These are phyloP conservation scores for Fonsecaea monophora DNA, from an alignment of 2,329 filamentous ascomycete species.

Conservation along the genomic window DNA sequence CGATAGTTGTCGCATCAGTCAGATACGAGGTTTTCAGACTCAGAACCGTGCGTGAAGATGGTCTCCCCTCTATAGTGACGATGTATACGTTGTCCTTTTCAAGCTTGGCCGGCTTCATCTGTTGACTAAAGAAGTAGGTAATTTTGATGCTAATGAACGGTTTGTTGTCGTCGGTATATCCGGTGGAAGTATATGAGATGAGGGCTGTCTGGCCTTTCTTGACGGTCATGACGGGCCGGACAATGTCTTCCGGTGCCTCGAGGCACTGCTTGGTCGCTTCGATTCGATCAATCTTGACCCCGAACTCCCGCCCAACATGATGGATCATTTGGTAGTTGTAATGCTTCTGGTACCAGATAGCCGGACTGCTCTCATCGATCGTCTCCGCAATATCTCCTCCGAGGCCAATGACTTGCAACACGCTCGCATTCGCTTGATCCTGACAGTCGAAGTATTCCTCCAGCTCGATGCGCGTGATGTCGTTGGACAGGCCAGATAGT, in stretches of 20 bases:
- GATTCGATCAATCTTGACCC: constrained; percentile 19
- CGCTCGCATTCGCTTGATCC: constrained; percentile 14
- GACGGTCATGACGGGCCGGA: constrained; percentile 16
- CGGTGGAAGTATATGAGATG: constrained; percentile 18
- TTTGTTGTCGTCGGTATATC: constrained; percentile 12
- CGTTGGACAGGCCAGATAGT: constrained; percentile 12
- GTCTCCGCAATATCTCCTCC: constrained; percentile 11
- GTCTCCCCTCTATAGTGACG: constrained; percentile 19
- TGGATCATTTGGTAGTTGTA: constrained; percentile 20
- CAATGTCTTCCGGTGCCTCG: constrained; percentile 16
- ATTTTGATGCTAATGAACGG: constrained; percentile 20
- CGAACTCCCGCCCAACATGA: constrained; percentile 8
- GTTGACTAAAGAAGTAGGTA: constrained; percentile 14
- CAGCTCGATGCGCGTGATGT: constrained; percentile 8
- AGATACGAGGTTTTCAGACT: constrained; percentile 21
- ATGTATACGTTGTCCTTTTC: constrained; percentile 5
- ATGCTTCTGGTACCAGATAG: constrained; percentile 21
- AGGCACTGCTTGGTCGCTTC: constrained; percentile 17
- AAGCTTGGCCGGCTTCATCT: constrained; percentile 10
- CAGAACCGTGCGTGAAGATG: constrained; percentile 18
- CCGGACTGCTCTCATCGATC: constrained; percentile 19
- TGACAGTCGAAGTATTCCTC: constrained; percentile 12
- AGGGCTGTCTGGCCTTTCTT: constrained; percentile 18
- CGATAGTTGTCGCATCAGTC: constrained; percentile 10
- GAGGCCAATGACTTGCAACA: constrained; percentile 9